Evolutionary conservation across 2,329 filamentous ascomycete genomes (phyloP).

Genomic region (Alternaria triticimaculans): DNA sequence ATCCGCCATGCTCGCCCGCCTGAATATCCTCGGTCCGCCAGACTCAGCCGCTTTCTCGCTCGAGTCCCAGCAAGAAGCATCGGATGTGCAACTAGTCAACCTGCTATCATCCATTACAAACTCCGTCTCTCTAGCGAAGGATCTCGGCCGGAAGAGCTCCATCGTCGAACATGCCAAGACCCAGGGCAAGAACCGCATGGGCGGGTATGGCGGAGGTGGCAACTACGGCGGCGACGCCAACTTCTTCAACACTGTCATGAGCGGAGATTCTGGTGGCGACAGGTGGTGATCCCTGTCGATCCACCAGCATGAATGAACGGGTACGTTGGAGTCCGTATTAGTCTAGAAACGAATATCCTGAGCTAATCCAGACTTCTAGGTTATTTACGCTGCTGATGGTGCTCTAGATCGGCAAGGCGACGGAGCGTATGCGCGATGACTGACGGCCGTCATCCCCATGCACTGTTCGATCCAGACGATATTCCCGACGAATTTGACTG

Average conservation of each 20-base stretch:
- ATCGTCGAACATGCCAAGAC: conserved; percentile 51
- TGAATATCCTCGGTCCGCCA: conserved; percentile 80
- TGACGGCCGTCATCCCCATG: neutral
- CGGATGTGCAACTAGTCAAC: conserved; percentile 81
- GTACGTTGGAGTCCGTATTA: neutral
- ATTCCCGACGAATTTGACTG: neutral
- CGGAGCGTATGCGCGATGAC: neutral
- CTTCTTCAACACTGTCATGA: conserved; percentile 32
- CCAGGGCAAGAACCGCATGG: conserved; percentile 36
- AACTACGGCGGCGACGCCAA: conserved; percentile 19
- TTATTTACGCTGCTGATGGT: neutral
- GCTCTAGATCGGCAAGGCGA: neutral
- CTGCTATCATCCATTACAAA: conserved; percentile 78
- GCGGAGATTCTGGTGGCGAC: conserved; percentile 20
- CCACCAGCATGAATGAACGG: neutral
- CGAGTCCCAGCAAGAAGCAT: conserved; percentile 77
- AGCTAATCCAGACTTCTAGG: neutral
- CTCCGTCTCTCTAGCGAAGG: conserved; percentile 72
- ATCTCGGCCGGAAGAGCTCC: conserved; percentile 75
- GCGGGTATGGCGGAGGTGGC: conserved; percentile 11
- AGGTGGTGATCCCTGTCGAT: conserved; percentile 10
- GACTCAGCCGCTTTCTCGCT: conserved; percentile 69
- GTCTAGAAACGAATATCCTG: neutral
- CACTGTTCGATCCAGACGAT: neutral
- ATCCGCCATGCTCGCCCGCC: conserved; percentile 80